These are phyloP conservation scores for Boechera retrofracta DNA, from an alignment of 345 rosid genomes.

Conservation along the genomic window DNA sequence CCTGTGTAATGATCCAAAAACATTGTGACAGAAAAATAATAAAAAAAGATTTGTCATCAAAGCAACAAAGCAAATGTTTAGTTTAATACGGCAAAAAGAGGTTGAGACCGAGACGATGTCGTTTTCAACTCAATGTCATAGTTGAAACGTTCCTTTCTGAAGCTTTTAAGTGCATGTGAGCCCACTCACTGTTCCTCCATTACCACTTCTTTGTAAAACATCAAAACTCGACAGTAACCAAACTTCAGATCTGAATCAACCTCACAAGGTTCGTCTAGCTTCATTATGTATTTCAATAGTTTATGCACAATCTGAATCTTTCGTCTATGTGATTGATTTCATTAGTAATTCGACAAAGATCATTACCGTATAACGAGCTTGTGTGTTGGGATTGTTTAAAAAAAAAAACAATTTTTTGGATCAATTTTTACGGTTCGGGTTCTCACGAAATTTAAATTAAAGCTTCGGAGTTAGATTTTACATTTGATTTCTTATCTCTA, in stretches of 20 bases:
- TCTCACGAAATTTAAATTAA: neutral
- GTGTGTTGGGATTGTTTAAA: conserved; percentile 4
- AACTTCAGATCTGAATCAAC: conserved; percentile 36
- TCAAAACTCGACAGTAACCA: conserved; percentile 4
- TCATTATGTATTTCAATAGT: neutral
- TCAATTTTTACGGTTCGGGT: neutral
- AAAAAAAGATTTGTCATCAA: neutral
- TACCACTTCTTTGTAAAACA: conserved; percentile 14
- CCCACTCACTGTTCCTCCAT: conserved; percentile 18
- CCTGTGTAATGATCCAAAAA: neutral
- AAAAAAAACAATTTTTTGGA: too few species aligned
- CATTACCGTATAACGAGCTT: neutral
- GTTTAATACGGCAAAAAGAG: neutral
- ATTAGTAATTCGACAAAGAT: neutral
- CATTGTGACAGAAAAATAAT: neutral
- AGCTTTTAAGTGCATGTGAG: neutral
- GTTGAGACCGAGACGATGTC: neutral
- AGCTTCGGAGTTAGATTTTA: neutral
- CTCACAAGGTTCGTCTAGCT: conserved; percentile 27
- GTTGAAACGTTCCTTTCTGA: conserved; percentile 38
- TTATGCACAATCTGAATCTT: neutral
- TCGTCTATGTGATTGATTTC: conserved; percentile 1
- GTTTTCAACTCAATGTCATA: neutral
- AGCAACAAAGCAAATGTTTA: conserved; percentile 20
- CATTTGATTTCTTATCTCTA: neutral